Percentiles rank a stretch among this genome's conserved stretches.
These are phyloP conservation scores for Monilinia polystroma DNA, from an alignment of 2,329 filamentous ascomycete genomes.

Conservation along the genomic window DNA sequence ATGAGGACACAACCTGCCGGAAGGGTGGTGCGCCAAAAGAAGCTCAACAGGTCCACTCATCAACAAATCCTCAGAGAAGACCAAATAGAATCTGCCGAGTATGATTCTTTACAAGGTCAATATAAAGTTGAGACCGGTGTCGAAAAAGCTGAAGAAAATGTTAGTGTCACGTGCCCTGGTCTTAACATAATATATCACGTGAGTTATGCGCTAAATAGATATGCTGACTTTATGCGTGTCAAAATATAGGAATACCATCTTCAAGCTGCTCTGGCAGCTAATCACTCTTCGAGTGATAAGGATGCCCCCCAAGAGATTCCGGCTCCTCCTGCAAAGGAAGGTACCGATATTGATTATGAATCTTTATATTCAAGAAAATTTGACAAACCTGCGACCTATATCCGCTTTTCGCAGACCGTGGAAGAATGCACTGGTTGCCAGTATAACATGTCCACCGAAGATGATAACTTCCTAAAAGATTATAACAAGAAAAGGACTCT, in stretches of 20 bases:
- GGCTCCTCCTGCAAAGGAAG: conserved; percentile 63
- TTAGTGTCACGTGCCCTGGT: conserved; percentile 54
- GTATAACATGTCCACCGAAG: conserved; percentile 94
- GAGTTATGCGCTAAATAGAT: conserved; percentile 21
- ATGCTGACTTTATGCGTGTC: background rate
- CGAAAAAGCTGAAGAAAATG: conserved; percentile 95
- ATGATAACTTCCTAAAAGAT: conserved; percentile 78
- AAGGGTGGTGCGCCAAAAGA: conserved; percentile 52
- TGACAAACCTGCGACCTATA: conserved; percentile 85
- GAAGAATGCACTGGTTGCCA: conserved; percentile 88
- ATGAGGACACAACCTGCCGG: conserved; percentile 36
- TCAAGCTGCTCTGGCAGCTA: conserved; percentile 38
- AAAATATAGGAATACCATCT: conserved; percentile 41
- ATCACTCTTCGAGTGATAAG: conserved; percentile 31
- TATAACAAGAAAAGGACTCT: conserved; percentile 74
- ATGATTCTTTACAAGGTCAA: conserved; percentile 71
- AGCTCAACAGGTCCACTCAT: conserved; percentile 48
- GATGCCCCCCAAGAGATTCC: conserved; percentile 50
- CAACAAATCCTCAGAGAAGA: conserved; percentile 71
- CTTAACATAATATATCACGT: conserved; percentile 29
- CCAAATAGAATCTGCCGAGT: conserved; percentile 82
- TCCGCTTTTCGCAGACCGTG: conserved; percentile 96
- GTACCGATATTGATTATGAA: conserved; percentile 74
- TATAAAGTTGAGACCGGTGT: conserved; percentile 91
- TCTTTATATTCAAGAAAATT: conserved; percentile 78